A percentile compares a stretch with the other conserved stretches of the same genome.
Conservation (phyloP, 2,329 filamentous ascomycete species). For the Alternaria infectoria region DNA sequence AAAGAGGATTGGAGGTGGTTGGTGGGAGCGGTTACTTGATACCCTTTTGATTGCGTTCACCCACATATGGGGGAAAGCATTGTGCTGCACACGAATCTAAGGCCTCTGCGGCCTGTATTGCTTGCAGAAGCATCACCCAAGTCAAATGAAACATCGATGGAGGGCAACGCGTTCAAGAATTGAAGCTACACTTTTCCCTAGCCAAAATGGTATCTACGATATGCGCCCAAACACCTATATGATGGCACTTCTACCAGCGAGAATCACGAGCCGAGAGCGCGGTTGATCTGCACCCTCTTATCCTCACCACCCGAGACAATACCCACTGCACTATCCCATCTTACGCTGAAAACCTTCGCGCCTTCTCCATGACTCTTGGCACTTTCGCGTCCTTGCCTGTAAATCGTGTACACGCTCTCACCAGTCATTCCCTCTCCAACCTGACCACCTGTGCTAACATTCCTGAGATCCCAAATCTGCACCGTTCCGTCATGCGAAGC, state of each 20-base stretch:
- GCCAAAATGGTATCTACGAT: slow-evolving; percentile 24
- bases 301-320: slow-evolving; percentile 94
- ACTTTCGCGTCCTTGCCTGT: slow-evolving; percentile 69
- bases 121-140: not conserved
- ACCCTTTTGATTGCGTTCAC: slow-evolving; percentile 27
- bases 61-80: not conserved
- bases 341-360: slow-evolving; percentile 86
- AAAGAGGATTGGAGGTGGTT: not conserved
- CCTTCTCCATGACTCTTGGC: slow-evolving; percentile 74
- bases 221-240: slow-evolving; percentile 18
- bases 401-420: slow-evolving; percentile 78
- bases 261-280: slow-evolving; percentile 26
- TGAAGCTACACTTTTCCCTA: slow-evolving; percentile 8
- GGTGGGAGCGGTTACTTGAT: slow-evolving; percentile 23
- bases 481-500: slow-evolving; percentile 93
- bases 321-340: slow-evolving; percentile 84
- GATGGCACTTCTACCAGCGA: not conserved
- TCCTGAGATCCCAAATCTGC: slow-evolving; percentile 90
- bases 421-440: slow-evolving; percentile 59
- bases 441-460: slow-evolving; percentile 65
- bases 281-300: slow-evolving; percentile 90
- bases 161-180: not conserved
- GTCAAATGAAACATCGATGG: not conserved
- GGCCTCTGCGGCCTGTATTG: not conserved
- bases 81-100: not conserved